Percentiles rank a stretch among this genome's conserved stretches.
Conservation (phyloP, 202 grass and related monocot genomes). For the Elaeis oleifera region DNA sequence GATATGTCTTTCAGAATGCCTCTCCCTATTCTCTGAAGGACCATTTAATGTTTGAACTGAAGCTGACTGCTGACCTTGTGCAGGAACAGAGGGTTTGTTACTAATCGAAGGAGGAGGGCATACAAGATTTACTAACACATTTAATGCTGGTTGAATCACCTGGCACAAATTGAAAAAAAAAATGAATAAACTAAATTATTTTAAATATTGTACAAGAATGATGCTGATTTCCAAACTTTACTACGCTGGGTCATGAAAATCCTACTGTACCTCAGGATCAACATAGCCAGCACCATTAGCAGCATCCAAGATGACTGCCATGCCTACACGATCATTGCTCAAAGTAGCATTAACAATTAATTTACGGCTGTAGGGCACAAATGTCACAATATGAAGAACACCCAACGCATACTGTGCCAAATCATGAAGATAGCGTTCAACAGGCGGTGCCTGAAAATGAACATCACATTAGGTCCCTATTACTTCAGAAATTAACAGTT, state of each 20-base stretch:
- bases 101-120: conserved; percentile 95
- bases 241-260: too few relatives aligned
- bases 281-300: conserved; percentile 72
- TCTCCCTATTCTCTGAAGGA: conserved; percentile 54
- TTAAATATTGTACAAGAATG: background rate
- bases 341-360: conserved; percentile 74
- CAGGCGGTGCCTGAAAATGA: conserved; percentile 55
- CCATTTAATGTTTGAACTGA: conserved; percentile 40
- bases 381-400: conserved; percentile 91
- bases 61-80: conserved; percentile 48
- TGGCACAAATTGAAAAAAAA: conserved; percentile 25
- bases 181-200: background rate
- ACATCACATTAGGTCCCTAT: conserved; percentile 18
- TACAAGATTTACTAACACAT: conserved; percentile 94
- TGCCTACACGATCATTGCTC: conserved; percentile 81
- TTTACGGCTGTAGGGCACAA: conserved; percentile 67
- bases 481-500: background rate
- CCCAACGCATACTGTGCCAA: conserved; percentile 88
- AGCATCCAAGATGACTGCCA: conserved; percentile 71
- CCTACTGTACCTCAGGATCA: conserved; percentile 69
- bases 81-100: conserved; percentile 56
- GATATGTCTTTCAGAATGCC: conserved; percentile 39
- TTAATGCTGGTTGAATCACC: conserved; percentile 84
- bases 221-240: too few relatives aligned
- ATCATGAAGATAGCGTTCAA: conserved; percentile 86